A percentile compares a stretch with the other conserved stretches of the same genome.
Evolutionary conservation across 208 protist genomes (phyloP).

Genomic region (Wallacemonas rigidus): DNA sequence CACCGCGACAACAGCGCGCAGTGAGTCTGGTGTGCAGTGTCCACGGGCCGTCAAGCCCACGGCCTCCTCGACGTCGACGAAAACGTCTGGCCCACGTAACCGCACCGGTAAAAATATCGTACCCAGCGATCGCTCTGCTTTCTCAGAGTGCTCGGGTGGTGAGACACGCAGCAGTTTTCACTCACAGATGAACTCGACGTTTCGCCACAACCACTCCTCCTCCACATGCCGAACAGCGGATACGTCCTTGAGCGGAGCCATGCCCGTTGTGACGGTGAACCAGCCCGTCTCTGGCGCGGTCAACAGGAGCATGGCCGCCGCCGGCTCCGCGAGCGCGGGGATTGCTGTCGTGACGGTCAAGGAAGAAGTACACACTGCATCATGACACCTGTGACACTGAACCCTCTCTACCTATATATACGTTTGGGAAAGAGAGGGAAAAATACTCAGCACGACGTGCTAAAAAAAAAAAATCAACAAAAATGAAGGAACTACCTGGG

Average conservation of each 20-base stretch:
- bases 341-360: conserved; percentile 8
- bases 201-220: conserved; percentile 41
- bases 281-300: conserved; percentile 14
- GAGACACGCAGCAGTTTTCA: conserved; percentile 72
- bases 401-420: neutral
- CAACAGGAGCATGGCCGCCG: neutral
- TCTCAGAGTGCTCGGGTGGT: conserved; percentile 84
- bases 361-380: conserved; percentile 3
- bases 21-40: conserved; percentile 11
- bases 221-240: conserved; percentile 50
- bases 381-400: neutral
- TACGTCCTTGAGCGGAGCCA: conserved; percentile 34
- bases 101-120: conserved; percentile 60
- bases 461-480: neutral
- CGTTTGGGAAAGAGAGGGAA: neutral
- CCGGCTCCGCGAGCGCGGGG: neutral
- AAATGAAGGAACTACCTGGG: neutral
- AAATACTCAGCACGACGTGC: neutral
- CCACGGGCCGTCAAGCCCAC: conserved; percentile 56
- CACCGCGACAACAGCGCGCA: conserved; percentile 13
- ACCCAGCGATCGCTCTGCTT: conserved; percentile 76
- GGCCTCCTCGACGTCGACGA: conserved; percentile 20
- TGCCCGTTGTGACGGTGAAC: neutral
- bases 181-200: conserved; percentile 36
- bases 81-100: conserved; percentile 44